Conservation (phyloP, 2,329 filamentous ascomycete genomes). For the Phoma sp. region DNA sequence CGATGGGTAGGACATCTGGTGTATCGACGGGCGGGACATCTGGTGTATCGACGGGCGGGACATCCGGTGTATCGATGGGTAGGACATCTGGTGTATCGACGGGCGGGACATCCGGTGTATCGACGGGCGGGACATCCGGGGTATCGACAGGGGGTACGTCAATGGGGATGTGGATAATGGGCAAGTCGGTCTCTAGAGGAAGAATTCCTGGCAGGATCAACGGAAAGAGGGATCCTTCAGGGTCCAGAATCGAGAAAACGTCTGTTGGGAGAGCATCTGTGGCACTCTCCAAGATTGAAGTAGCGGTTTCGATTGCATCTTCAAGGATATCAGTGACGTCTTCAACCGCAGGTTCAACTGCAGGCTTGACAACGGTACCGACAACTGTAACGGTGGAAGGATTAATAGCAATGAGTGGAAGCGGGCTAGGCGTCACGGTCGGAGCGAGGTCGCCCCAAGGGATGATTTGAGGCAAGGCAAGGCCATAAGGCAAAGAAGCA, state of each 20-base stretch:
- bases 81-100: too few species aligned
- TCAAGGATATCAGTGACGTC: slow-evolving; percentile 2
- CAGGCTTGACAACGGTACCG: slow-evolving; percentile 7
- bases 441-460: not conserved
- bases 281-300: slow-evolving; percentile 1
- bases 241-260: not conserved
- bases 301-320: not conserved
- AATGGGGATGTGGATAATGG: too few species aligned
- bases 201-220: slow-evolving; percentile 3
- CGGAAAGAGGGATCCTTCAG: slow-evolving; percentile 1
- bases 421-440: slow-evolving; percentile 6
- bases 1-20: too few species aligned
- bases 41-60: too few species aligned
- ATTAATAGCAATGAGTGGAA: slow-evolving; percentile 5
- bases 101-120: too few species aligned
- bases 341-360: slow-evolving; percentile 1
- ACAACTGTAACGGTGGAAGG: slow-evolving; percentile 7
- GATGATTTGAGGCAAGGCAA: slow-evolving; percentile 18
- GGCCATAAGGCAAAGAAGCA: slow-evolving; percentile 22
- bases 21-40: too few species aligned
- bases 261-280: slow-evolving; percentile 3
- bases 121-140: too few species aligned
- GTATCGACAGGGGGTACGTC: too few species aligned
- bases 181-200: not conserved
- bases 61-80: too few species aligned